Evolutionary conservation across 208 protist genomes (phyloP).

Genomic region (Crithidia fasciculata): DNA sequence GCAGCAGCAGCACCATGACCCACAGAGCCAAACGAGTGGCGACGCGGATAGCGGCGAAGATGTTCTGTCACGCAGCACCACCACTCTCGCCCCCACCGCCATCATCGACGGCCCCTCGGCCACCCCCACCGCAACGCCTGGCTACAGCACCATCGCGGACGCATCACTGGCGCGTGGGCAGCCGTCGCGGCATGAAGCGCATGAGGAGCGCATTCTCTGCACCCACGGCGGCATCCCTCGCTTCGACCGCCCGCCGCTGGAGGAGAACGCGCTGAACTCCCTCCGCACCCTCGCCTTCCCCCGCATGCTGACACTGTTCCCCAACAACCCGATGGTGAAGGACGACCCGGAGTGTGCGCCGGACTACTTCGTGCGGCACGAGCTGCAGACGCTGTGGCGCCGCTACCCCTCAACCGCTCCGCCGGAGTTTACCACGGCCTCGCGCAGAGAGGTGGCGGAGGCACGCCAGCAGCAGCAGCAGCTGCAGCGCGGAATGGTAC

Average conservation of each 20-base stretch:
- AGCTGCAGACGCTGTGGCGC: slow-evolving; percentile 39
- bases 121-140: not conserved
- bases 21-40: too few species aligned
- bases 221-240: slow-evolving; percentile 82
- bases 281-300: slow-evolving; percentile 61
- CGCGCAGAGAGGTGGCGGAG: slow-evolving; percentile 21
- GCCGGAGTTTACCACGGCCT: slow-evolving; percentile 26
- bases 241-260: slow-evolving; percentile 52
- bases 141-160: slow-evolving; percentile 36
- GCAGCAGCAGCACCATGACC: too few species aligned
- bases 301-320: slow-evolving; percentile 71
- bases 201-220: slow-evolving; percentile 75
- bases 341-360: slow-evolving; percentile 55
- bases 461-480: slow-evolving; percentile 3
- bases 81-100: not conserved
- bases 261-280: slow-evolving; percentile 52
- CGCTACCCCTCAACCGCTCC: slow-evolving; percentile 33
- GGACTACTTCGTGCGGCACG: slow-evolving; percentile 38
- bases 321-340: slow-evolving; percentile 51
- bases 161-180: slow-evolving; percentile 25
- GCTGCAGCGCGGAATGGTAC: not conserved
- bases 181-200: slow-evolving; percentile 39
- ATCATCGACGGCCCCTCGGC: not conserved
- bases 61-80: not conserved
- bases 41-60: slow-evolving; percentile 12